phyloP scores from a whole-genome alignment of 192 early-diverging fungal species.

The Backusella parvicylindrica region DNA sequence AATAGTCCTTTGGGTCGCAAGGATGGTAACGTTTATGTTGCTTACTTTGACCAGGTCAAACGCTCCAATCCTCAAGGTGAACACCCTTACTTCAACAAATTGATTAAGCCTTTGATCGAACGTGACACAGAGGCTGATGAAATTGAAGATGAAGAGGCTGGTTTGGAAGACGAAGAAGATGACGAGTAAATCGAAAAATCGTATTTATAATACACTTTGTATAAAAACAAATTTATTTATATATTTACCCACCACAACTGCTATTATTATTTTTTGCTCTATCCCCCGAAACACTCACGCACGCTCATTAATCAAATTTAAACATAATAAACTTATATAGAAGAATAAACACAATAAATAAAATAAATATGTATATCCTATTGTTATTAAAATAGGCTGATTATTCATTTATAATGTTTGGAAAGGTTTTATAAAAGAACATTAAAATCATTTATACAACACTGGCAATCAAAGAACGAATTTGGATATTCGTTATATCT shows the following conservation, averaged over 20 bases:
- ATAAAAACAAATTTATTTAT: background rate
- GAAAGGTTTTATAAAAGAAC: too few relatives aligned
- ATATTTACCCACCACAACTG: background rate
- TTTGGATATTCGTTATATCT: too few relatives aligned
- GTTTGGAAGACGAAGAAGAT: constrained; percentile 59
- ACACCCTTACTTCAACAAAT: constrained; percentile 74
- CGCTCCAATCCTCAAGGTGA: constrained; percentile 65
- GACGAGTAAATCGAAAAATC: constrained; percentile 37
- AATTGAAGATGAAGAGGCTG: constrained; percentile 35
- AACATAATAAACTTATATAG: background rate
- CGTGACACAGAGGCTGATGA: constrained; percentile 52
- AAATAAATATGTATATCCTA: background rate
- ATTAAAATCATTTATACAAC: too few relatives aligned
- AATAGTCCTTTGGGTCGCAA: constrained; percentile 85
- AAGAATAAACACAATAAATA: background rate
- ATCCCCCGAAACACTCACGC: background rate
- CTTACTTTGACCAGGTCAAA: constrained; percentile 85
- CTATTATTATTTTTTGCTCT: background rate
- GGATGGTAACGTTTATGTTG: constrained; percentile 82
- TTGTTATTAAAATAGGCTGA: background rate
- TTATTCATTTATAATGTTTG: background rate
- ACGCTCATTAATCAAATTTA: background rate
- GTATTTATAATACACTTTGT: background rate
- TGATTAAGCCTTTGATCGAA: constrained; percentile 75
- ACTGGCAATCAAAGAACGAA: too few relatives aligned